Evolutionary conservation across 1,284 basidiomycete species (phyloP).

Genomic region (Nidula niveotomentosa): DNA sequence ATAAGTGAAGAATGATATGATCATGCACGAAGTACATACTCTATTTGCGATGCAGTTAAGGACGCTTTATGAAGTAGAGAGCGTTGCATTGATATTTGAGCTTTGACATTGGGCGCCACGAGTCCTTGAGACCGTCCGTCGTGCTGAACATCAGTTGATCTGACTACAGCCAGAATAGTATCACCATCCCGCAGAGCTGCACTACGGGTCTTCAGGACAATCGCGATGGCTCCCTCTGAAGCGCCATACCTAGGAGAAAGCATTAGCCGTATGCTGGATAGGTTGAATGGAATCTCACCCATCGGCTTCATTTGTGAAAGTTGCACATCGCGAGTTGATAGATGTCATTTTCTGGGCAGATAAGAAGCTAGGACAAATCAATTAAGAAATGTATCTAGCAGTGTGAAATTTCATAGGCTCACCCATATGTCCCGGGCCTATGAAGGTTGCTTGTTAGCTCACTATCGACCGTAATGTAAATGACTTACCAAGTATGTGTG

Average conservation of each 20-base stretch:
- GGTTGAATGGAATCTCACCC: conserved; percentile 18
- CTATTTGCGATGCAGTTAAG: conserved; percentile 26
- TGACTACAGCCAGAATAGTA: conserved; percentile 29
- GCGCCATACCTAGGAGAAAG: conserved; percentile 25
- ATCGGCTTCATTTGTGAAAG: conserved; percentile 32
- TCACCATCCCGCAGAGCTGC: conserved; percentile 32
- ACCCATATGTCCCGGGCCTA: conserved; percentile 20
- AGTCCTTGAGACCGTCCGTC: conserved; percentile 35
- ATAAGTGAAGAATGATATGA: background rate
- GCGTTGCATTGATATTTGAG: conserved; percentile 29
- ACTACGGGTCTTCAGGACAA: conserved; percentile 29
- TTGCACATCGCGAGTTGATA: conserved; percentile 31
- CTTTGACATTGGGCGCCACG: conserved; percentile 31
- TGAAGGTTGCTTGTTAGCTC: background rate
- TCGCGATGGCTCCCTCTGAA: conserved; percentile 30
- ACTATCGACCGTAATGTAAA: conserved; percentile 2
- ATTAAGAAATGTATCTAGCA: no score
- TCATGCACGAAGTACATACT: conserved; percentile 20
- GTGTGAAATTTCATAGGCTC: background rate
- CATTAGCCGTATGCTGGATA: background rate
- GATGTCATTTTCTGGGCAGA: conserved; percentile 36
- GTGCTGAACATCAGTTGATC: conserved; percentile 28
- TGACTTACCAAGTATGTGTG: conserved; percentile 28
- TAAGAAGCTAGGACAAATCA: conserved; percentile 13
- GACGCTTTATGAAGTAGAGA: conserved; percentile 24